Conservation (phyloP, 352 stramenopile species). For the Globisporangium iwayamae region DNA sequence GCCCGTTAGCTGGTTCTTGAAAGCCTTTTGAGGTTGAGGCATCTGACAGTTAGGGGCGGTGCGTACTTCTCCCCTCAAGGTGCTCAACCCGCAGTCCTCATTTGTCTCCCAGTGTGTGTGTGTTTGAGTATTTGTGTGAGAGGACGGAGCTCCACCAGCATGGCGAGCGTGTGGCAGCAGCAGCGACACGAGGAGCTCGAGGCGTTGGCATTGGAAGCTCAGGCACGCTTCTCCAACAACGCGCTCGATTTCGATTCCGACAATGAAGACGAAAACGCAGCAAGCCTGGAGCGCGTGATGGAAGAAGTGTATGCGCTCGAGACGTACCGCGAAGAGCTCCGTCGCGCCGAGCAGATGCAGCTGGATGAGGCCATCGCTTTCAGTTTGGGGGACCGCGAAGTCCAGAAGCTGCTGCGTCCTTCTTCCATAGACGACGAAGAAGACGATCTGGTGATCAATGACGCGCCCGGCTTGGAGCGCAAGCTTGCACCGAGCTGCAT, state of each 20-base stretch:
- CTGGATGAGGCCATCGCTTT: conserved; percentile 26
- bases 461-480: background rate
- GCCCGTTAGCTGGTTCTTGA: background rate
- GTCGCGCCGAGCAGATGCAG: conserved; percentile 10
- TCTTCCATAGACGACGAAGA: conserved; percentile 7
- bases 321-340: conserved; percentile 18
- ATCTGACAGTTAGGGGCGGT: conserved; percentile 8
- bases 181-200: background rate
- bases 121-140: too few species aligned
- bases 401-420: conserved; percentile 1
- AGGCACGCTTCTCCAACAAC: conserved; percentile 3
- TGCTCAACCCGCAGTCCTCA: background rate
- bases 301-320: conserved; percentile 18
- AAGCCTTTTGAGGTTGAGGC: background rate
- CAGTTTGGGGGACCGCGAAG: conserved; percentile 21
- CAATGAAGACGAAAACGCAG: background rate
- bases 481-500: conserved; percentile 14
- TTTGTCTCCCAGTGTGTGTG: background rate
- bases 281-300: background rate
- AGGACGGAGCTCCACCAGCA: background rate
- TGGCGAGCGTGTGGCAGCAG: conserved; percentile 3
- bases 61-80: background rate
- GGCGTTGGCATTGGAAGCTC: background rate
- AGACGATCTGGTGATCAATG: background rate
- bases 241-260: conserved; percentile 4